Conservation (phyloP, 352 stramenopile species). For the Phytophthora nicotianae region DNA sequence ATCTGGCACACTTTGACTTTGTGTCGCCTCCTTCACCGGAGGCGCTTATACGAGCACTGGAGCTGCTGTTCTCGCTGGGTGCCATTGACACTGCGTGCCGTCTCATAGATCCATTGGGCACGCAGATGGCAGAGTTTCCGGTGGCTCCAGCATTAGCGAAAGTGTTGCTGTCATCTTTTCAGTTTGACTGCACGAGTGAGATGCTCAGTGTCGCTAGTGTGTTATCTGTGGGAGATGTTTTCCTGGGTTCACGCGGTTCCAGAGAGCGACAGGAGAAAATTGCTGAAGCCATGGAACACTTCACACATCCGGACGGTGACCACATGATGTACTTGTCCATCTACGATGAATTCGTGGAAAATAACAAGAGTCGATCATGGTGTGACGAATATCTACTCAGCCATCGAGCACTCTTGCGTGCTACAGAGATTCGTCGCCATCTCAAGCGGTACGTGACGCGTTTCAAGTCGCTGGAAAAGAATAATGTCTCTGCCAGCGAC, state of each 20-base stretch:
- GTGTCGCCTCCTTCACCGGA: constrained; percentile 76
- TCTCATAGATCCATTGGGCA: constrained; percentile 85
- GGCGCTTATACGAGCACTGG: constrained; percentile 70
- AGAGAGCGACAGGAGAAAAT: constrained; percentile 77
- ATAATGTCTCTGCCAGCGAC: background rate
- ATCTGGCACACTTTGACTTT: constrained; percentile 86
- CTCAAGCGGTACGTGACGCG: constrained; percentile 71
- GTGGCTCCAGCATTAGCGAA: constrained; percentile 91
- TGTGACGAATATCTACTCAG: constrained; percentile 76
- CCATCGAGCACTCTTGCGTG: constrained; percentile 57
- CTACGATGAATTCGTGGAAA: constrained; percentile 77
- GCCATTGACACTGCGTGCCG: constrained; percentile 62
- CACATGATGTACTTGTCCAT: constrained; percentile 74
- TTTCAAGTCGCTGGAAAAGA: constrained; percentile 37
- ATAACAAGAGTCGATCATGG: constrained; percentile 66
- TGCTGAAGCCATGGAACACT: constrained; percentile 66
- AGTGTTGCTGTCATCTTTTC: constrained; percentile 67
- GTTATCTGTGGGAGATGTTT: constrained; percentile 92
- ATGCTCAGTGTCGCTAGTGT: constrained; percentile 96
- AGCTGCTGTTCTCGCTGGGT: constrained; percentile 73
- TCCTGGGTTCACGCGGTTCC: constrained; percentile 60
- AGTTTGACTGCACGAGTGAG: constrained; percentile 89
- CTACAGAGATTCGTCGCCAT: constrained; percentile 71
- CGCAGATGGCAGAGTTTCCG: constrained; percentile 97
- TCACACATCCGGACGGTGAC: constrained; percentile 70